A percentile compares a stretch with the other conserved stretches of the same genome.
Evolutionary conservation across 2,329 filamentous ascomycete genomes (phyloP).

Genomic region (Graphiopsis chlorocephala): DNA sequence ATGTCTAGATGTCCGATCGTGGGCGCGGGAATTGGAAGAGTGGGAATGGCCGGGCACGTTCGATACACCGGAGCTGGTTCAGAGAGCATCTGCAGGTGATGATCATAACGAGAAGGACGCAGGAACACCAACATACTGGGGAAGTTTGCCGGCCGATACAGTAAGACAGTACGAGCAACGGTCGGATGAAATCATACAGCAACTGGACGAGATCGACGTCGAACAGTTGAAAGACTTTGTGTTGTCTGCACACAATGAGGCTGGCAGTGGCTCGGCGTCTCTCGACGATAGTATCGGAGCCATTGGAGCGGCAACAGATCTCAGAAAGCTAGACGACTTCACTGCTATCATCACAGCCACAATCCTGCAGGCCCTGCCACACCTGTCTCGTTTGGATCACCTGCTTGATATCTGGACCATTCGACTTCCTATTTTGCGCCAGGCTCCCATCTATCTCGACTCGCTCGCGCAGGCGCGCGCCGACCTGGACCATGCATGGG

Average conservation of each 20-base stretch:
- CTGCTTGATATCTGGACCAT: constrained; percentile 77
- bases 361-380: constrained; percentile 82
- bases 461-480: constrained; percentile 63
- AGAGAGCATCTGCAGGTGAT: background rate
- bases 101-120: constrained; percentile 22
- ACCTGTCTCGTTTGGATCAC: constrained; percentile 68
- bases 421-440: constrained; percentile 70
- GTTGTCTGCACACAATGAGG: constrained; percentile 68
- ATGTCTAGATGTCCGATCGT: constrained; percentile 68
- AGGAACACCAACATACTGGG: constrained; percentile 56
- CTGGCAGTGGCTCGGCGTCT: constrained; percentile 14
- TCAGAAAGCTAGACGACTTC: constrained; percentile 70
- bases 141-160: constrained; percentile 64
- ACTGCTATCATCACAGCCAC: constrained; percentile 88
- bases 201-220: constrained; percentile 68
- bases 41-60: constrained; percentile 59
- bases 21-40: constrained; percentile 68
- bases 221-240: constrained; percentile 90
- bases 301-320: constrained; percentile 22
- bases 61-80: constrained; percentile 29
- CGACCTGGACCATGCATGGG: constrained; percentile 66
- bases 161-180: constrained; percentile 69
- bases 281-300: constrained; percentile 23
- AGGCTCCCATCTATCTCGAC: constrained; percentile 66
- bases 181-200: constrained; percentile 68